A percentile compares a stretch with the other conserved stretches of the same genome.
phyloP scores from a whole-genome alignment of 768 basidiomycete genomes.

The Steccherinum ochraceum region DNA sequence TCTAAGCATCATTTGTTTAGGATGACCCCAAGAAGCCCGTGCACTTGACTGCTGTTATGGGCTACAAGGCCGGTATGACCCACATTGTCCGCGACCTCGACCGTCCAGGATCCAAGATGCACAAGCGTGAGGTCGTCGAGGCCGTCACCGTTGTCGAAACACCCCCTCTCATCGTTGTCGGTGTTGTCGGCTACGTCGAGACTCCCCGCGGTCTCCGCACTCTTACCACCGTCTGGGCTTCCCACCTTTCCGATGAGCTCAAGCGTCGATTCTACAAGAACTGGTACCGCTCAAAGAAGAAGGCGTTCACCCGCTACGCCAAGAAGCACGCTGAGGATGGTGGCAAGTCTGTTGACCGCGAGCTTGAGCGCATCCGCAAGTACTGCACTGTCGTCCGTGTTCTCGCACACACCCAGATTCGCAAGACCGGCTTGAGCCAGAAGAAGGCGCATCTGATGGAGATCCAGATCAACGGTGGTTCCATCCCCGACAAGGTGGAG shows the following conservation, averaged over 20 bases:
- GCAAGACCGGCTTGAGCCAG: conserved; percentile 95
- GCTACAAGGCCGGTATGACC: conserved; percentile 99
- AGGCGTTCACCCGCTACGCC: conserved; percentile 99
- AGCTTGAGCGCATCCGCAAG: conserved; percentile 99
- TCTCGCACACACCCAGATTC: conserved; percentile 97
- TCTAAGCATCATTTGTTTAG: conserved; percentile 33
- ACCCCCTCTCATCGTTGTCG: conserved; percentile 92
- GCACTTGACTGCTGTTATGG: conserved; percentile 96
- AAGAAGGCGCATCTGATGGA: conserved; percentile 99
- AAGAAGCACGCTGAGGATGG: conserved; percentile 97
- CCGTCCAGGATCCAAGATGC: conserved; percentile 99
- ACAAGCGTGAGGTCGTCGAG: conserved; percentile 99
- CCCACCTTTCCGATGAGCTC: conserved; percentile 94
- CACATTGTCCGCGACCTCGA: conserved; percentile 99
- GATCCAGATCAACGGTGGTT: conserved; percentile 98
- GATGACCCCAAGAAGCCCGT: conserved; percentile 99
- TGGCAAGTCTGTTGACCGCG: conserved; percentile 87
- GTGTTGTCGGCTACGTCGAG: conserved; percentile 99
- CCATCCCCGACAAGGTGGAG: conserved; percentile 94
- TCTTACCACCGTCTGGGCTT: conserved; percentile 98
- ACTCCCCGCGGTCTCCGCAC: conserved; percentile 98
- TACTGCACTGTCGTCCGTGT: conserved; percentile 99
- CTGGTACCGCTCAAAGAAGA: conserved; percentile 99
- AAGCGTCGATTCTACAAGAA: conserved; percentile 99
- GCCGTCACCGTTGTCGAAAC: conserved; percentile 95